phyloP scores from a whole-genome alignment of 768 basidiomycete species.

The Rhodotorula kratochvilovae region DNA sequence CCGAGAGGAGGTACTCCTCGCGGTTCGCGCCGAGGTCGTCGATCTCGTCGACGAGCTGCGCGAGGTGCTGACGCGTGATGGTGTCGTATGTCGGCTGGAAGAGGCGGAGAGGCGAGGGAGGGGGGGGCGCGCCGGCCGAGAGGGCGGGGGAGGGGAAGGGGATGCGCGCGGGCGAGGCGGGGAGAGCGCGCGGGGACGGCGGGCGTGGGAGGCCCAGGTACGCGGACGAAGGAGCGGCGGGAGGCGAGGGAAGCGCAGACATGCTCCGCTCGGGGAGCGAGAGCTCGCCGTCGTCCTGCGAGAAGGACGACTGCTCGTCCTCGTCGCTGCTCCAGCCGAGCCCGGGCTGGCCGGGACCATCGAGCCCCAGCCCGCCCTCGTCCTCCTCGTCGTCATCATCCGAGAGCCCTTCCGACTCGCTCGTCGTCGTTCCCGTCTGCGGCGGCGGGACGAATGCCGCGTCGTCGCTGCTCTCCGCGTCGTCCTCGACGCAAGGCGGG shows the following conservation, averaged over 20 bases:
- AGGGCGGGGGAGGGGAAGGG: constrained; percentile 2
- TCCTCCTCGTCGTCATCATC: constrained; percentile 3
- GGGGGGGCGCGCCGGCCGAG: background rate
- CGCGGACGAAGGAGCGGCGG: background rate
- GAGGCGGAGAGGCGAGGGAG: constrained; percentile 48
- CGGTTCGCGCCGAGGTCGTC: constrained; percentile 49
- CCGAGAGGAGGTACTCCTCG: background rate
- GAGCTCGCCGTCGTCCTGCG: background rate
- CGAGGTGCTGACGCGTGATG: constrained; percentile 87
- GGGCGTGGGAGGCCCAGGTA: constrained; percentile 18
- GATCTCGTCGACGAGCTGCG: constrained; percentile 89
- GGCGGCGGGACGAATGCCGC: constrained; percentile 1
- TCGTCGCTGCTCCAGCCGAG: constrained; percentile 9
- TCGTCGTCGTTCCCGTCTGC: background rate
- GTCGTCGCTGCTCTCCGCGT: background rate
- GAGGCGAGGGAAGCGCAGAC: background rate
- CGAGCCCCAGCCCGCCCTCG: background rate
- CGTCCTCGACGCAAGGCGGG: background rate
- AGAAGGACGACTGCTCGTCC: background rate
- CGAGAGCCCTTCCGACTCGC: background rate
- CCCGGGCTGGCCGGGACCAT: background rate
- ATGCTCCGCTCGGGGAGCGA: background rate
- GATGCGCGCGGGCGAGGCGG: background rate
- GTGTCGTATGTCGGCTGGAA: constrained; percentile 97
- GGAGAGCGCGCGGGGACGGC: background rate